These are phyloP conservation scores for Phytophthora pisi DNA, from an alignment of 352 stramenopile species.

Conservation along the genomic window DNA sequence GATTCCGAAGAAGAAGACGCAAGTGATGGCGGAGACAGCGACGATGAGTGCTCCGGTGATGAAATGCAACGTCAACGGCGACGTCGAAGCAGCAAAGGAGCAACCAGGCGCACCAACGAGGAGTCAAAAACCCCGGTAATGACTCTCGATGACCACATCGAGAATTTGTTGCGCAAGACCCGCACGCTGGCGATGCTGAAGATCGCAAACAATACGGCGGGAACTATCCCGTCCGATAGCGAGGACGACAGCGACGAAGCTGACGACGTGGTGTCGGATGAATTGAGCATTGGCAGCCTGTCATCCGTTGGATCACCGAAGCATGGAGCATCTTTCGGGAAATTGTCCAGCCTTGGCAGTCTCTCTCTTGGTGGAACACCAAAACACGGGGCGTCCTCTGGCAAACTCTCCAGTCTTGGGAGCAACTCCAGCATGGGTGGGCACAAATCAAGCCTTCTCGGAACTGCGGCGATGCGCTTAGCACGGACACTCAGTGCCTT, in stretches of 20 bases:
- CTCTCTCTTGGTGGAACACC: constrained; percentile 12
- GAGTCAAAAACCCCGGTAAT: constrained; percentile 11
- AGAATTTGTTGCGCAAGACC: constrained; percentile 66
- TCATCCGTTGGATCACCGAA: constrained; percentile 21
- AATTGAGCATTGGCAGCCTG: constrained; percentile 21
- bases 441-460: constrained; percentile 25
- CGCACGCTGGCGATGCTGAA: constrained; percentile 72
- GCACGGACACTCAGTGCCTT: constrained; percentile 71
- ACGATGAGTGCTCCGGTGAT: constrained; percentile 8
- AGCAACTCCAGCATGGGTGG: constrained; percentile 40
- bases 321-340: constrained; percentile 11
- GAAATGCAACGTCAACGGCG: constrained; percentile 10
- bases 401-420: constrained; percentile 39
- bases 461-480: constrained; percentile 51
- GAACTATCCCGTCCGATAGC: constrained; percentile 56
- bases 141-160: constrained; percentile 73
- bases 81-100: constrained; percentile 7
- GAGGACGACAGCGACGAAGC: constrained; percentile 49
- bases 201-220: constrained; percentile 77
- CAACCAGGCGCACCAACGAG: constrained; percentile 3
- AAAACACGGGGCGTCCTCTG: constrained; percentile 19
- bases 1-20: constrained; percentile 49
- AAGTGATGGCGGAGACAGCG: constrained; percentile 9
- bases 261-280: constrained; percentile 43
- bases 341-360: constrained; percentile 19